Base-by-base conservation (phyloP, 176 grass and related monocot genomes). In the Stipa capillata region DNA sequence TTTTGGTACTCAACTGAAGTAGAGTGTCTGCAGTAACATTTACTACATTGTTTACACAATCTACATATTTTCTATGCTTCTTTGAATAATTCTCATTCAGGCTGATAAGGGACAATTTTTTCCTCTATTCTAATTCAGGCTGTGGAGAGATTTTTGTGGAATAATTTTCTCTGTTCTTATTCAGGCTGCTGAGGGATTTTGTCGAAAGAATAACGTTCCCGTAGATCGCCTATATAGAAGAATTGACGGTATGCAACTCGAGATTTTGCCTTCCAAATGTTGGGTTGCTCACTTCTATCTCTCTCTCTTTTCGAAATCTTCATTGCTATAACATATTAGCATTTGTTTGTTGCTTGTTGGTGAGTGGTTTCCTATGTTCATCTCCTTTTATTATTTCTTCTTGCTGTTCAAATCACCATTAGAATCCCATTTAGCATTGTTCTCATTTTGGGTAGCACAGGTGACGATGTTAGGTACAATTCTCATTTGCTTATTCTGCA, bases 171-270 rank as follows among this genome's bases (percentile, higher is more conserved):
- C 34, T 90, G 45, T 72, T 81, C 66, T 42, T 80, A 82, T 82
- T 37, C 82, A 97, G 95, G 95, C 95, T 23, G 89, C 95, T 48
- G 77, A 94, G 63, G 91, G 95, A 49, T 97, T 97, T 74, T 97
- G 91, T 84, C 83, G 89, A 57, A 97, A 92, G 78, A 97, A 97
- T 83, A 88, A 77, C 51, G 62, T 92, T 36, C 51, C 85, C 7
- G 10, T 94, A 45, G 82, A 85, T 75, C 61, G 24, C 68, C 69
- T 97, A 32, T 92, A 85, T 73, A 97, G 77, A 76, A 94, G 75
- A 92, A 59, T 44, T 69, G 95, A 92, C 45, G 95, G 95, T 97
- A 77, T 55, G 73, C 79, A 75, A 45, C 20, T 16, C 25, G 42
- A 32, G 23, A 5, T 60, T 40, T 84, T 64, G 23, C 35, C 57